Evolutionary conservation across 225 moss, liverwort and hornwort species (phyloP).

Genomic region (Physcomitrellopsis africana): DNA sequence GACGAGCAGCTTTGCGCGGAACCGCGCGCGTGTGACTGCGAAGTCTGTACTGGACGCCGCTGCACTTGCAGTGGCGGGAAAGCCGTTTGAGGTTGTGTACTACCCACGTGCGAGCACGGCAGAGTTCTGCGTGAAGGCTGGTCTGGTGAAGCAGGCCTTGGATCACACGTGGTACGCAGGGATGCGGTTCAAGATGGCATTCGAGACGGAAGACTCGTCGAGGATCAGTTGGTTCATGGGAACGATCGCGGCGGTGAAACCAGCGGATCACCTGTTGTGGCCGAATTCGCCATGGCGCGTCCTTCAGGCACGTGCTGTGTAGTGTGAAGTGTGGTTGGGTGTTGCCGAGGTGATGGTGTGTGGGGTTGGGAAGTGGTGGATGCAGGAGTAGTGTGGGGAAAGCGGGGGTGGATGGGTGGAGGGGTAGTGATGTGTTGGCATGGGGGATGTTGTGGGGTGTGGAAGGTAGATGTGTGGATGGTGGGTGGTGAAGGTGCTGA

Average conservation of each 20-base stretch:
- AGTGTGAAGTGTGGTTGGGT: too few relatives aligned
- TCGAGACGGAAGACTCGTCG: conserved; percentile 98
- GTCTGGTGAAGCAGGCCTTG: conserved; percentile 79
- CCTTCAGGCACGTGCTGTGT: conserved; percentile 63
- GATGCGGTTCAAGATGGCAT: conserved; percentile 99
- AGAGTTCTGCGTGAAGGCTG: conserved; percentile 95
- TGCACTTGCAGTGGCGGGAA: conserved; percentile 79
- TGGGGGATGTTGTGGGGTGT: too few relatives aligned
- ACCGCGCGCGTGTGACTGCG: conserved; percentile 95
- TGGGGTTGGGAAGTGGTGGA: too few relatives aligned
- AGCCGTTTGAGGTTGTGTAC: conserved; percentile 94
- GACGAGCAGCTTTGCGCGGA: conserved; percentile 90
- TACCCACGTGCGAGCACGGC: conserved; percentile 98
- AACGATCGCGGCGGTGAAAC: conserved; percentile 88
- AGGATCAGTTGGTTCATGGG: conserved; percentile 99
- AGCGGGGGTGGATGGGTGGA: too few relatives aligned
- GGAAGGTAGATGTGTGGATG: too few relatives aligned
- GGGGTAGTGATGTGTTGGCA: too few relatives aligned
- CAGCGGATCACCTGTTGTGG: conserved; percentile 92
- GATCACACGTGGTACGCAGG: conserved; percentile 91
- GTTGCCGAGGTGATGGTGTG: too few relatives aligned
- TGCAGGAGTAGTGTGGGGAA: too few relatives aligned
- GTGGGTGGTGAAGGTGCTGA: neutral
- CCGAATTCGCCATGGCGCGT: conserved; percentile 99
- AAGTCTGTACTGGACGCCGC: conserved; percentile 95